Percentiles rank a stretch among this genome's conserved stretches.
These are phyloP conservation scores for Gossypium ekmanianum DNA, from an alignment of 345 rosid species.

Conservation along the genomic window DNA sequence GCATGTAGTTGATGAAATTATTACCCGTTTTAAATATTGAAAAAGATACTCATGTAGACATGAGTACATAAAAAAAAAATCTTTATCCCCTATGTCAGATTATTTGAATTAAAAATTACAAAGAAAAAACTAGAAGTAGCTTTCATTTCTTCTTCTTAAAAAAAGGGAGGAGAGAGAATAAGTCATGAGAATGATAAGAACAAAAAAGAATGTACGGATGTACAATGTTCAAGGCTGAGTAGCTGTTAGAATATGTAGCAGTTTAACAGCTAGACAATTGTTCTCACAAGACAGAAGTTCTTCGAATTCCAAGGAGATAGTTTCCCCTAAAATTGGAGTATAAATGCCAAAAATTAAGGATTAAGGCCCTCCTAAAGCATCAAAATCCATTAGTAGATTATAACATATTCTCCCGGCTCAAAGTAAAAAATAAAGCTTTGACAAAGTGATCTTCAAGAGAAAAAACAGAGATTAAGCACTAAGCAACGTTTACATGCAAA, in stretches of 20 bases:
- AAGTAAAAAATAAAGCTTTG: constrained; percentile 12
- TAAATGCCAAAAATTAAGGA: background rate
- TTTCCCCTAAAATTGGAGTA: constrained; percentile 11
- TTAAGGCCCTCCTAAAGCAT: constrained; percentile 5
- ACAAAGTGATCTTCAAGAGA: background rate
- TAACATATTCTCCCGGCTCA: background rate
- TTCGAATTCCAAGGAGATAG: background rate
- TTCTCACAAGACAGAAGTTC: background rate
- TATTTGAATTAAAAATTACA: background rate
- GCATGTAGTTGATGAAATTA: background rate
- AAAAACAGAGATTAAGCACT: background rate
- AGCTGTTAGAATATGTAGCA: background rate
- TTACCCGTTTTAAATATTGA: background rate
- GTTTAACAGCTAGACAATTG: constrained; percentile 7
- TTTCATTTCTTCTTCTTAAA: background rate
- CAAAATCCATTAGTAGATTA: constrained; percentile 3
- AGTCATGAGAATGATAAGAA: background rate
- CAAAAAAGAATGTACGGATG: background rate
- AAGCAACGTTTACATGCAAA: background rate
- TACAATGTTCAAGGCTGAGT: too few relatives aligned
- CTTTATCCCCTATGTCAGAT: background rate
- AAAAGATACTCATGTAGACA: background rate
- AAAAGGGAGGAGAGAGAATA: background rate
- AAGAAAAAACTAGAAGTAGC: background rate
- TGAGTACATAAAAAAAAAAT: background rate